These are phyloP conservation scores for Mucor racemosus DNA, from an alignment of 371 early-diverging fungal species.

Conservation along the genomic window DNA sequence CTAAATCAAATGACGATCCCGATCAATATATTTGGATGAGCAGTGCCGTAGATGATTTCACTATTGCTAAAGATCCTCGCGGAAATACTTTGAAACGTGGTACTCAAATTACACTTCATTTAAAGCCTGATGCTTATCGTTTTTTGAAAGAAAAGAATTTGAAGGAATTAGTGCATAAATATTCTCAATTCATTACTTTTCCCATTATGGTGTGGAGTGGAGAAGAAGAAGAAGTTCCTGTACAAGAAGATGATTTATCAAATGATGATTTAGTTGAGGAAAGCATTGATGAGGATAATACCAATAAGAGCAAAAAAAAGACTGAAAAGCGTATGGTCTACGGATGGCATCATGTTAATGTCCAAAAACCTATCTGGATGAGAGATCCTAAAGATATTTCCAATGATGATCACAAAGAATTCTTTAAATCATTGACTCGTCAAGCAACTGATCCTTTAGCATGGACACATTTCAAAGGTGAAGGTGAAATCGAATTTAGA, in stretches of 20 bases:
- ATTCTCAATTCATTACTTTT: slow-evolving; percentile 94
- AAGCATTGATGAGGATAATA: slow-evolving; percentile 54
- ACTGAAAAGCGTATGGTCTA: slow-evolving; percentile 53
- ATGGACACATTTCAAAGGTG: slow-evolving; percentile 83
- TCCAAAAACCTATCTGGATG: slow-evolving; percentile 93
- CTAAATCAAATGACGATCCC: slow-evolving; percentile 81
- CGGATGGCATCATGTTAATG: slow-evolving; percentile 75
- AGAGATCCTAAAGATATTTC: slow-evolving; percentile 78
- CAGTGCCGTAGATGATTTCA: slow-evolving; percentile 76
- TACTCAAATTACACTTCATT: slow-evolving; percentile 87
- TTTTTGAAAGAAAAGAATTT: slow-evolving; percentile 75
- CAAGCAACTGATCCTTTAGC: slow-evolving; percentile 66
- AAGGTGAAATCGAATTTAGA: slow-evolving; percentile 89
- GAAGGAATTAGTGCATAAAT: slow-evolving; percentile 75
- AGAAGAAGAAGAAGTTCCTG: slow-evolving; percentile 55
- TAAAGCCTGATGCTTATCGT: slow-evolving; percentile 88
- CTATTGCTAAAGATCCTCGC: slow-evolving; percentile 86
- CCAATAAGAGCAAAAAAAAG: slow-evolving; percentile 56
- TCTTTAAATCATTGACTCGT: slow-evolving; percentile 83
- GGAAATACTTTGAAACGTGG: slow-evolving; percentile 86
- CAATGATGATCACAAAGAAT: slow-evolving; percentile 81
- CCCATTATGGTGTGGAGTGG: slow-evolving; percentile 85
- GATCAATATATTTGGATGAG: slow-evolving; percentile 90
- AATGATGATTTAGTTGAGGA: slow-evolving; percentile 59
- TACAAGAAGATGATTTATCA: slow-evolving; percentile 32